Evolutionary conservation across 2,329 filamentous ascomycete genomes (phyloP).

Genomic region (Exophiala spinifera): DNA sequence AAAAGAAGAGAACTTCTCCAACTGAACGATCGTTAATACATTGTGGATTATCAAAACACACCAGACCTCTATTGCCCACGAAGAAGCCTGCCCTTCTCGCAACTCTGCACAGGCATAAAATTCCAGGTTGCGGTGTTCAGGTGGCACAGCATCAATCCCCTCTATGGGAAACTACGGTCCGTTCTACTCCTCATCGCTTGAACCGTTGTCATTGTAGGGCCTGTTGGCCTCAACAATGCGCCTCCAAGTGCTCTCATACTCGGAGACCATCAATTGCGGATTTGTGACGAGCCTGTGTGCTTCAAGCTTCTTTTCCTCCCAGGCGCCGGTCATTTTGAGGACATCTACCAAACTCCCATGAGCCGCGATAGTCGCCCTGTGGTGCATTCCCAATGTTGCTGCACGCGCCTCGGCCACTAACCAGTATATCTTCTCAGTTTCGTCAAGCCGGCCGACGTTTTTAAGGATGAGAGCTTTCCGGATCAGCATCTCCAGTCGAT

Average conservation of each 20-base stretch:
- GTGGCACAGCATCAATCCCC: no score
- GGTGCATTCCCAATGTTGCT: constrained; percentile 1
- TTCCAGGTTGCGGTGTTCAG: no score
- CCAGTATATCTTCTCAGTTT: constrained; percentile 7
- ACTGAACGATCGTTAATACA: no score
- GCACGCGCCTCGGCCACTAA: constrained; percentile 1
- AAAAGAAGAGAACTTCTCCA: no score
- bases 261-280: constrained; percentile 1
- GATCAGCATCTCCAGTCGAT: constrained; percentile 5
- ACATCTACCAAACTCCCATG: constrained; percentile 3
- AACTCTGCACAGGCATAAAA: no score
- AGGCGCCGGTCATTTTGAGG: background rate
- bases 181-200: background rate
- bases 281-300: background rate
- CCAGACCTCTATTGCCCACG: no score
- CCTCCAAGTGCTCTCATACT: constrained; percentile 2
- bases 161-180: no score
- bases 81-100: no score
- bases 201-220: background rate
- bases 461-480: constrained; percentile 6
- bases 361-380: constrained; percentile 1
- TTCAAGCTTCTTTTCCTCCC: constrained; percentile 5
- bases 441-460: constrained; percentile 1
- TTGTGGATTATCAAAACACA: no score
- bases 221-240: background rate